phyloP scores from a whole-genome alignment of 257 asterid genomes.

The Scutellaria barbata region DNA sequence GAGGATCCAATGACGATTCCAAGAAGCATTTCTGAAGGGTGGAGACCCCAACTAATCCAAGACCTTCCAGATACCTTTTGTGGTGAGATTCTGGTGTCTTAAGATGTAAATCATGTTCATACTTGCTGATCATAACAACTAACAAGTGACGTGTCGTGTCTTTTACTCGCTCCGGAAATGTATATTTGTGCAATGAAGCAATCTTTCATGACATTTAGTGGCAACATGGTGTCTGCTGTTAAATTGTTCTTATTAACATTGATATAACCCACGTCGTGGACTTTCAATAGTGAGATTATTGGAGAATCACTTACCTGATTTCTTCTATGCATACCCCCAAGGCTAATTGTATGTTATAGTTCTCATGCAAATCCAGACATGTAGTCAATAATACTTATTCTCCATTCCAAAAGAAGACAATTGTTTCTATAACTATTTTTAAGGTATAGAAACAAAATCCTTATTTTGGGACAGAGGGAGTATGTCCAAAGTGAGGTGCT shows the following conservation, averaged over 20 bases:
- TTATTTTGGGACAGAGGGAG: no score
- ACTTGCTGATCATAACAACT: background rate
- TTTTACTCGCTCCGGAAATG: conserved; percentile 14
- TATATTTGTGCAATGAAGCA: background rate
- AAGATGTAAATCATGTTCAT: background rate
- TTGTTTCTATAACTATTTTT: no score
- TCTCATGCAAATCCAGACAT: background rate
- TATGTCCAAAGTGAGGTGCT: no score
- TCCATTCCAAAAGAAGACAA: no score
- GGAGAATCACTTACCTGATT: no score
- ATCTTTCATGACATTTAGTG: conserved; percentile 15
- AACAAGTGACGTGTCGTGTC: background rate
- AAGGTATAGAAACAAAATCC: no score
- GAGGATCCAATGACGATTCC: conserved; percentile 82
- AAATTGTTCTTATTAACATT: no score
- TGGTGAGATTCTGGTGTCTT: conserved; percentile 50
- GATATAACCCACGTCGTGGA: no score
- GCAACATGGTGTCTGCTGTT: background rate
- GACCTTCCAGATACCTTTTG: conserved; percentile 87
- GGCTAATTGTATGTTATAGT: background rate
- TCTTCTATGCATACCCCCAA: no score
- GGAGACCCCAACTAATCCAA: conserved; percentile 71
- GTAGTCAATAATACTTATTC: background rate
- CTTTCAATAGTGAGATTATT: no score
- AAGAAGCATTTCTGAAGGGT: conserved; percentile 63